Evolutionary conservation across 106 monocot genomes (phyloP), one percentile per base, ranked within the genome.

Genomic region (Phalaenopsis aphrodite): DNA sequence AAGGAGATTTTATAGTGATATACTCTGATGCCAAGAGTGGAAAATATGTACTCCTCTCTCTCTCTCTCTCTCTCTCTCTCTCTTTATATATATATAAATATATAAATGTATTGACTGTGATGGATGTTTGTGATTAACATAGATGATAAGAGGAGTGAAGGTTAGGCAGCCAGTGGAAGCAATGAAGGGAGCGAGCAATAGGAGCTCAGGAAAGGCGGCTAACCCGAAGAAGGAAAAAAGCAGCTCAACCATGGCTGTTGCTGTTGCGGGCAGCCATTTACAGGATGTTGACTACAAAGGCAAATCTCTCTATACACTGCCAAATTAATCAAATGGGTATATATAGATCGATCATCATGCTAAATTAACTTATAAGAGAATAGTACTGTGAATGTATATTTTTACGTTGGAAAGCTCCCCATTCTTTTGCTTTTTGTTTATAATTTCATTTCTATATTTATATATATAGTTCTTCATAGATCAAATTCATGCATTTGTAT

Each of bases 121-220:
- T 38, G 30, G 30, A 4, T 39, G 38, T 38, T 69, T 39, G 12
- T 24, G 9, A 5, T 69, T 41, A 77, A 78, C n/a, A 55, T 69
- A 82, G 82, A 68, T 82, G 82, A 82, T 82, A 77, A 82, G 82
- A 55, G 82, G 82, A 56, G 82, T 82, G 77, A 82, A 82, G 76
- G 82, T 82, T 9, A 18, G 82, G 12, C 77, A 58, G 39, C 55
- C 36, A 17, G 2, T 36, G 21, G 82, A 82, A 17, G 55, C 49
- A 6, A 52, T 52, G 12, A 52, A 52, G 14, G 52, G 52, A 10
- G 1, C 12, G 12, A 52, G 52, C 52, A 52, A 12, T 52, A 52
- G 52, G 52, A 67, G 6, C 38, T 11, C 68, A 30, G 68, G 57
- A 69, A 82, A 71, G 78, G 78, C 42, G 78, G 78, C 42, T 16